These are phyloP conservation scores for Eudorina sp. DNA, from an alignment of 139 green algal genomes.

Conservation along the genomic window DNA sequence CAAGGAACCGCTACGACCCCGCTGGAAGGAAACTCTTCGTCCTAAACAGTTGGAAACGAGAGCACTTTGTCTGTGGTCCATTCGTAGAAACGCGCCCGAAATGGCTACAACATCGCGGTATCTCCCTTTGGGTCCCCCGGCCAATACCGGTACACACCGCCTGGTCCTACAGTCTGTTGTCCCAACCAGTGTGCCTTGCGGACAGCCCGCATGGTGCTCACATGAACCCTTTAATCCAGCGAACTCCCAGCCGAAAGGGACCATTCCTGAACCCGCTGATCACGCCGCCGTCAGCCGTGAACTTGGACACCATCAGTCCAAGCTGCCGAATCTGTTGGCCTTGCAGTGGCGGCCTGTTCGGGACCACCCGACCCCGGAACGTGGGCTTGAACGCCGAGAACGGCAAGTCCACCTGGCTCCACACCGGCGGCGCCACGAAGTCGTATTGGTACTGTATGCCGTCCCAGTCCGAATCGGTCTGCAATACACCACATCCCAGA, in stretches of 20 bases:
- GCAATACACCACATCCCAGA: too few relatives aligned
- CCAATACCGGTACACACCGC: too few relatives aligned
- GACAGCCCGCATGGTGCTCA: neutral
- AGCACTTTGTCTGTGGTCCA: too few relatives aligned
- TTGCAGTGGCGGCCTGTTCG: constrained; percentile 27
- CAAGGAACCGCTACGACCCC: neutral
- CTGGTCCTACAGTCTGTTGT: too few relatives aligned
- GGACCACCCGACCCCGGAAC: constrained; percentile 40
- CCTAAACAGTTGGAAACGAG: too few relatives aligned
- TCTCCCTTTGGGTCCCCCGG: too few relatives aligned
- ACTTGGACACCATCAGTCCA: constrained; percentile 58
- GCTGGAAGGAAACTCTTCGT: neutral
- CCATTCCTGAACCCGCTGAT: constrained; percentile 40
- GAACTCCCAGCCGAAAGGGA: constrained; percentile 36
- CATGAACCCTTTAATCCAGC: constrained; percentile 35
- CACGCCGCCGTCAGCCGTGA: constrained; percentile 35
- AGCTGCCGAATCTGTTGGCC: constrained; percentile 40
- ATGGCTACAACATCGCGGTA: too few relatives aligned
- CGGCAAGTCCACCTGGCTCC: constrained; percentile 43
- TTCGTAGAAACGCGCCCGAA: too few relatives aligned
- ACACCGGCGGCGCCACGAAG: constrained; percentile 30
- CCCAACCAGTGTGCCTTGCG: neutral
- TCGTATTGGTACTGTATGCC: constrained; percentile 47
- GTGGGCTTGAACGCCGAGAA: constrained; percentile 51
- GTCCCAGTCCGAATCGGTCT: constrained; percentile 38